A percentile compares a stretch with the other conserved stretches of the same genome.
phyloP scores from a whole-genome alignment of 2,329 filamentous ascomycete species.

The Cryphonectria naterciae region DNA sequence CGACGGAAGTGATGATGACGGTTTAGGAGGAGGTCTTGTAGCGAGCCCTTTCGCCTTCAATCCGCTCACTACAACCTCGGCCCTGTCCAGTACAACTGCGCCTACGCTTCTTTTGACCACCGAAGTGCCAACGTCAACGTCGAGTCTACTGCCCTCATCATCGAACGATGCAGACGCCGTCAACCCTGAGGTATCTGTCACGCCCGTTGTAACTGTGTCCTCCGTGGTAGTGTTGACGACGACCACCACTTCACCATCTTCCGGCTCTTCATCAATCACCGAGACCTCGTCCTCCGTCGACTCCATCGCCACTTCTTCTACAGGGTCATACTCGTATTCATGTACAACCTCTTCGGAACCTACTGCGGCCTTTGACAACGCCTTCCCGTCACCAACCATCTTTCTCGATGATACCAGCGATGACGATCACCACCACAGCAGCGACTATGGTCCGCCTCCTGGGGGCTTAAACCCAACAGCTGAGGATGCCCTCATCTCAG shows the following conservation, averaged over 20 bases:
- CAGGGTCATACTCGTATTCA: conserved; percentile 6
- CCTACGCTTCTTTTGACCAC: not conserved
- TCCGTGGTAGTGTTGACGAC: conserved; percentile 28
- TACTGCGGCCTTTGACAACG: conserved; percentile 21
- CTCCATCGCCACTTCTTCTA: not conserved
- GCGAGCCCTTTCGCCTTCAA: not conserved
- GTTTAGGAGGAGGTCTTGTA: not conserved
- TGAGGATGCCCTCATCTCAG: conserved; percentile 40
- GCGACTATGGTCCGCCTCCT: conserved; percentile 6
- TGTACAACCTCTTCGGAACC: conserved; percentile 7
- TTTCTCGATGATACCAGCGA: conserved; percentile 25
- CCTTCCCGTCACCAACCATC: conserved; percentile 17
- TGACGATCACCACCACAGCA: conserved; percentile 8
- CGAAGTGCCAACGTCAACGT: conserved; percentile 10
- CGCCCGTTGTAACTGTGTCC: conserved; percentile 23
- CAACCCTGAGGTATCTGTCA: conserved; percentile 12
- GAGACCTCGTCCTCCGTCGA: not conserved
- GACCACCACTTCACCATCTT: conserved; percentile 12
- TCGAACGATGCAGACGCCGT: not conserved
- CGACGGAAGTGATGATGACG: conserved; percentile 2
- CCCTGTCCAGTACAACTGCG: not conserved
- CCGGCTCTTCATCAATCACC: not conserved
- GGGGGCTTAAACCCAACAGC: conserved; percentile 33
- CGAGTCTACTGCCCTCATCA: conserved; percentile 21
- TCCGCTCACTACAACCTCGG: not conserved